Base-by-base conservation (phyloP, 768 basidiomycete species). In the Collybiopsis confluens region DNA sequence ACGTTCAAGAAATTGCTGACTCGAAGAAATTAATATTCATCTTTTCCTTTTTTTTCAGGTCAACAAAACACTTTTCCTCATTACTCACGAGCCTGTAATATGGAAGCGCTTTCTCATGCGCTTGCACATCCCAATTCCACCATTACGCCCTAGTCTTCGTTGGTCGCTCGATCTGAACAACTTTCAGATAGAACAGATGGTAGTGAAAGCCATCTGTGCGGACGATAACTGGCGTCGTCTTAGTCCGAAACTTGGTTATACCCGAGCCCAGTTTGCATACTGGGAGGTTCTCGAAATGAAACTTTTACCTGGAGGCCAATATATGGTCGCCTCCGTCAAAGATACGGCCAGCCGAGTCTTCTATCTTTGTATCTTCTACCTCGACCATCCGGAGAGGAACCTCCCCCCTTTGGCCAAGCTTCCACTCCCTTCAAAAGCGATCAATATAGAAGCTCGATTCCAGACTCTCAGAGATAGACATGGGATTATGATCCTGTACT, bases 51-150 rank as follows among this genome's bases (percentile, higher is more conserved):
- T 36, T 43, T 38, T 9, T 21, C 28, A 86, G 87, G 79, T 82
- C 27, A 80, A 75, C 70, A 82, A 75, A 59, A 62, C 75, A 3
- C 82, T 82, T 59, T 86, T 79, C 60, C 65, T 81, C 27, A 72
- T 88, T 54, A 86, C 85, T 0, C 83, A 87, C 54, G 80, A 87
- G 58, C 78, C 85, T 16, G 67, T 80, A 43, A 81, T 88, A 37
- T 88, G 87, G 87, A 85, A 83, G 64, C 78, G 78, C 16, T 80
- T 85, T 56, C 68, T 88, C 54, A 64, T 69, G 37, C 64, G 68
- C n/a, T 70, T 85, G 57, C 72, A 72, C 23, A 70, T 83, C n/a
- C 82, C 80, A 8, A 66, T 84, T 16, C 79, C 85, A 4, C 82
- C 82, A 3, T 66, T 85, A 4, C 82, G 84, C 1, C 85, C 85